Evolutionary conservation across 306 rosid species (phyloP).

Genomic region (Astragalus glycyphyllos): DNA sequence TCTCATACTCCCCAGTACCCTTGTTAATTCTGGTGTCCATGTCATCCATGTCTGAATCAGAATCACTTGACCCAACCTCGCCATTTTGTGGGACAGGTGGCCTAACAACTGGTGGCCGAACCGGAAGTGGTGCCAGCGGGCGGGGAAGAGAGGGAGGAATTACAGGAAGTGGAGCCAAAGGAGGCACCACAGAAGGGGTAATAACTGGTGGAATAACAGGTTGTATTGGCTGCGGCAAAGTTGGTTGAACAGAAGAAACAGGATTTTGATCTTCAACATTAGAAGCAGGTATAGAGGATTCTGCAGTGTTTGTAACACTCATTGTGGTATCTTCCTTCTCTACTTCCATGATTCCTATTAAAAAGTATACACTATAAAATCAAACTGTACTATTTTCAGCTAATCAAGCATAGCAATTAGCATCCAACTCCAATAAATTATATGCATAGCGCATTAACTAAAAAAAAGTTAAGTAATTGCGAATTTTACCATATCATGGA

Average conservation of each 20-base stretch:
- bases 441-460: too few relatives aligned
- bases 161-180: constrained; percentile 68
- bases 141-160: constrained; percentile 61
- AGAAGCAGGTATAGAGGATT: constrained; percentile 52
- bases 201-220: constrained; percentile 45
- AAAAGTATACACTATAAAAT: neutral
- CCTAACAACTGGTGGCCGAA: constrained; percentile 62
- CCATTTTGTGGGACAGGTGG: constrained; percentile 65
- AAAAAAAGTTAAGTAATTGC: too few relatives aligned
- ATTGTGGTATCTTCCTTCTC: constrained; percentile 51
- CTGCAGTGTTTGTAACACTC: constrained; percentile 45
- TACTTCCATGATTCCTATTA: constrained; percentile 38
- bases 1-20: constrained; percentile 68
- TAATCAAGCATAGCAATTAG: neutral
- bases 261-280: constrained; percentile 50
- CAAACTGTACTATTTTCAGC: neutral
- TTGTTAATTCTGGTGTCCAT: constrained; percentile 46
- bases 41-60: constrained; percentile 69
- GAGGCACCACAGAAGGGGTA: constrained; percentile 59
- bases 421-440: neutral
- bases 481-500: too few relatives aligned
- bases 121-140: constrained; percentile 68
- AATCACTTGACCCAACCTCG: constrained; percentile 62
- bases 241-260: constrained; percentile 43
- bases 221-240: constrained; percentile 48